Percentiles rank a stretch among this genome's conserved stretches.
Conservation (phyloP, 2,329 filamentous ascomycete genomes). For the Lasiodiplodia hormozganensis region DNA sequence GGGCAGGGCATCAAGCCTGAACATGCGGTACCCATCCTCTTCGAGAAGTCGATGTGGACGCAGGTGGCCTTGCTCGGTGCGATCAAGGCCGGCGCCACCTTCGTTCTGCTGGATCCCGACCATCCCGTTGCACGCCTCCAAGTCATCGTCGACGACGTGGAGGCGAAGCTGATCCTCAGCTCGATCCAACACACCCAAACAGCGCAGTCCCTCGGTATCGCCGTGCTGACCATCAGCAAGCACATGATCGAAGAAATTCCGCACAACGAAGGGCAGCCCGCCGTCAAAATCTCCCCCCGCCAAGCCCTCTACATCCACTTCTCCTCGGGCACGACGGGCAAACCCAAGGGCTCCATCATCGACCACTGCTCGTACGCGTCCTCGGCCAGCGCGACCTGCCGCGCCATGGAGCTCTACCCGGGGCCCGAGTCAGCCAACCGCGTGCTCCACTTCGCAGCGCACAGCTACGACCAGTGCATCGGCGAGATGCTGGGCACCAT, state of each 20-base stretch:
- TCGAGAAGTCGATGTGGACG: slow-evolving; percentile 35
- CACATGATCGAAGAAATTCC: too few species aligned
- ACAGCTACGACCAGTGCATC: slow-evolving; percentile 43
- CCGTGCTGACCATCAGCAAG: too few species aligned
- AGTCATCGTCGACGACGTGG: neutral
- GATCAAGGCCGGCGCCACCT: slow-evolving; percentile 39
- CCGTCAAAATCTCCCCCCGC: neutral
- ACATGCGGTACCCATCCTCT: neutral
- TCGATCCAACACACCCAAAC: neutral
- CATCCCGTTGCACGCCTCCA: neutral
- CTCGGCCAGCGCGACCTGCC: neutral
- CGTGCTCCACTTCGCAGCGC: slow-evolving; percentile 36
- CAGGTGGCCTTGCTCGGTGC: slow-evolving; percentile 45
- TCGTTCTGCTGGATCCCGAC: slow-evolving; percentile 41
- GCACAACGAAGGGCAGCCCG: neutral
- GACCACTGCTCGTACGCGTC: neutral
- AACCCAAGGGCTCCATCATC: neutral
- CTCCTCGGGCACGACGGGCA: neutral
- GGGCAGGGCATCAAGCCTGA: slow-evolving; percentile 31
- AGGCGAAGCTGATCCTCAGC: neutral
- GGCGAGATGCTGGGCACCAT: slow-evolving; percentile 44
- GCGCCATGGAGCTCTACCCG: slow-evolving; percentile 34
- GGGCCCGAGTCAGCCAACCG: slow-evolving; percentile 36
- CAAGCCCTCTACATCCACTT: neutral
- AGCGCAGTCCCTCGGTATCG: neutral